phyloP scores from a whole-genome alignment of 495 filamentous ascomycete species.

The Penicilliopsis zonata region DNA sequence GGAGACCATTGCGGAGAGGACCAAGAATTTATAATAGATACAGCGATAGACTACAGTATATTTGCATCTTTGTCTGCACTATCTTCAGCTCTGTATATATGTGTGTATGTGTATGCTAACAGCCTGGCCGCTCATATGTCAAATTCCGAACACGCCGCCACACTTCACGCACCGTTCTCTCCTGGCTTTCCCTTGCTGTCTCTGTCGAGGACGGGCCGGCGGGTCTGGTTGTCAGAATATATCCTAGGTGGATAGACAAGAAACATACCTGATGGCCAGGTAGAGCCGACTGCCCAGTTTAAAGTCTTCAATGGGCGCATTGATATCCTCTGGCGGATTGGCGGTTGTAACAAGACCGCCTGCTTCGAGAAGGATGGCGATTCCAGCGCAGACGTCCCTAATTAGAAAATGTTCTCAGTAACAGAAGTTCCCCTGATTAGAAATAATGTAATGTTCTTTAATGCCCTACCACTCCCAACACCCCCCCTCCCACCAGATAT shows the following conservation, averaged over 20 bases:
- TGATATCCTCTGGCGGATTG: constrained; percentile 45
- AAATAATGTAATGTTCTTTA: no score
- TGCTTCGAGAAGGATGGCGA: constrained; percentile 43
- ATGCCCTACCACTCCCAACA: constrained; percentile 48
- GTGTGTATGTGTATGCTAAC: no score
- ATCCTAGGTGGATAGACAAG: neutral
- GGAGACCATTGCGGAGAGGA: constrained; percentile 22
- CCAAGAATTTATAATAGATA: no score
- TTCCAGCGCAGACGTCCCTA: constrained; percentile 44
- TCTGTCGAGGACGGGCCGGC: constrained; percentile 48
- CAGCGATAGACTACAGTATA: no score
- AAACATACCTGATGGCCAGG: constrained; percentile 46
- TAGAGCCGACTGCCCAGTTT: constrained; percentile 51
- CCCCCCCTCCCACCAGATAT: constrained; percentile 49
- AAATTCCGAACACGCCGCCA: constrained; percentile 51
- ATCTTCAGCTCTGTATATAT: no score
- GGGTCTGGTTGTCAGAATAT: constrained; percentile 27
- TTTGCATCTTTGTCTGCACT: no score
- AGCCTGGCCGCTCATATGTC: constrained; percentile 50
- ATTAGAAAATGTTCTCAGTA: no score
- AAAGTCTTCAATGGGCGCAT: constrained; percentile 41
- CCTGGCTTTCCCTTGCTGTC: constrained; percentile 49
- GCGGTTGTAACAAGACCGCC: constrained; percentile 56
- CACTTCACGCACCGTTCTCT: constrained; percentile 53
- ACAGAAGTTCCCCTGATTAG: no score